Evolutionary conservation across 495 filamentous ascomycete species (phyloP), one percentile per base, ranked within the genome.

Genomic region (Penicillium lividum): DNA sequence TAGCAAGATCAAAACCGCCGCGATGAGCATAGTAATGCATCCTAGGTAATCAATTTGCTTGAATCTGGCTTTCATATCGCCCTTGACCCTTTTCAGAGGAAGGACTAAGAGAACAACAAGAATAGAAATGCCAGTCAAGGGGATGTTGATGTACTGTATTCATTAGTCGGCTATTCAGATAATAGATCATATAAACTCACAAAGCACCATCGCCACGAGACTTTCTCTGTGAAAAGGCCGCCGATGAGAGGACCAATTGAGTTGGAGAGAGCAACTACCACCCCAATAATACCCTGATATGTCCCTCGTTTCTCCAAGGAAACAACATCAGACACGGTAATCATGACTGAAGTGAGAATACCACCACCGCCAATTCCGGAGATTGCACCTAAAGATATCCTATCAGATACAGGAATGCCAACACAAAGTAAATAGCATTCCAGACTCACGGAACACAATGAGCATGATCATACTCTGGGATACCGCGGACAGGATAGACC

Each of bases 151-250:
- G 30, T 55, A 55, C 53, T 55, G 42, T 43, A 16, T 15, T 4
- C 22, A 22, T 22, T 22, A 22, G 22, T 22, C 22, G 22, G 22
- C 1, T 22, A 1, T 22, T 22, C 22, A 22, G 22, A 22, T 22
- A 22, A 1, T 22, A 22, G 22, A 22, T 22, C 22, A 22, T 22
- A 22, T 22, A 4, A 18, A 42, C 50, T 31, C 30, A 53, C 43
- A 29, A 84, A 85, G 50, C 74, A 77, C 75, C 75, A 79, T 53
- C 76, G 43, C 75, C 73, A 77, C 3, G 64, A 64, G 3, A 71
- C 75, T 29, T 74, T 72, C 38, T 79, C 70, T 0, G 82, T 85
- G 34, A 86, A 75, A 8, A 71, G 64, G 7, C 69, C 69, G 25
- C 69, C 66, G 13, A 74, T 33, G 6, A 73, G 50, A 25, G 71